Base-by-base conservation (phyloP, 1,139 yeast genomes). In the Hansenula lynferdii region DNA sequence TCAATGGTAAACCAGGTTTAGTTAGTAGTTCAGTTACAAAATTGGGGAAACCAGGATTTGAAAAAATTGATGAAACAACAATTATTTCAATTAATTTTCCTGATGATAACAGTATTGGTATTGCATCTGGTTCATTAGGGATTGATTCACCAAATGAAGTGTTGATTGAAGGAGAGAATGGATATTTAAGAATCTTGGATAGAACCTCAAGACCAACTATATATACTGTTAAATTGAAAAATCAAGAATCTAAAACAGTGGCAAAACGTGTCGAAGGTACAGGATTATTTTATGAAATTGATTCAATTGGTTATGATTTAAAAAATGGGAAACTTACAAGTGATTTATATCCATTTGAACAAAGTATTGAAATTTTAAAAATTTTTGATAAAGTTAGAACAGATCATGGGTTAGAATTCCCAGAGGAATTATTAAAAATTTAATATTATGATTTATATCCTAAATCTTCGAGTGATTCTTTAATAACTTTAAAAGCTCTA, bases 261-360 rank as follows among this genome's bases (percentile, higher is more conserved):
- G 32, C 31, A 8, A 32, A 31, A 19, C 26, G 53, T 6, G 42
- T 39, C 25, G 25, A 18, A 3, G 65, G 63, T 17, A 50, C 58
- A 37, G 80, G 79, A 3, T 69, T 72, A 51, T 68, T 68, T 40
- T 67, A 68, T 53, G 80, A 74, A 50, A 78, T 78, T 4, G 69
- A 72, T 48, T 74, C 73, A 11, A 65, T 64, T 32, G 77, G 75
- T 6, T 48, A 61, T 32, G 73, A 66, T 45, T 55, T 72, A 20
- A 37, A 52, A 6, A 59, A 54, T 12, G 69, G 70, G 5, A 59
- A 56, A 36, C 42, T 51, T 7, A 66, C 65, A 43, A 60, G 63
- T 37, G 55, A 47, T 7, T 47, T 53, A 14, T 59, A 70, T 56
- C 73, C 77, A 6, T 61, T 62, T 48, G 63, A 53, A 19, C 77